Evolutionary conservation across 2,329 filamentous ascomycete species (phyloP).

Genomic region (Emydomyces testavorans): DNA sequence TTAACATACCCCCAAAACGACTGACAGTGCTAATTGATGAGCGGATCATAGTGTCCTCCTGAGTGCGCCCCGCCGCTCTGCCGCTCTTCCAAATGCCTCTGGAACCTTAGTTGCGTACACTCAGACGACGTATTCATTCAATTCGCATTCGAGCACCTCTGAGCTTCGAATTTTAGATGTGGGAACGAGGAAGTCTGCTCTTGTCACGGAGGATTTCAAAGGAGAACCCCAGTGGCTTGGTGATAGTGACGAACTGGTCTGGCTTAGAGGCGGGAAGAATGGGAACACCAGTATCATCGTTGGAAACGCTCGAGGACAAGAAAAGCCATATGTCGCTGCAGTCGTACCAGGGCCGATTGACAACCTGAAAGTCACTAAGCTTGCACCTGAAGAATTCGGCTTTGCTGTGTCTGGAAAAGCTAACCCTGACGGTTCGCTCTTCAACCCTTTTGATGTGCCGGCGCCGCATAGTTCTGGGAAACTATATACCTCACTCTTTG

Average conservation of each 20-base stretch:
- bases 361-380: slow-evolving; percentile 35
- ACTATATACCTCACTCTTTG: slow-evolving; percentile 42
- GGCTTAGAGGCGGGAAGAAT: slow-evolving; percentile 37
- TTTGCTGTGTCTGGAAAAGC: slow-evolving; percentile 40
- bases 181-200: slow-evolving; percentile 29
- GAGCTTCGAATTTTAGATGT: slow-evolving; percentile 39
- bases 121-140: slow-evolving; percentile 41
- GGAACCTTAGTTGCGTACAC: slow-evolving; percentile 40
- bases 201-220: slow-evolving; percentile 35
- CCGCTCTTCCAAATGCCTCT: slow-evolving; percentile 35
- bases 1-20: too few species aligned
- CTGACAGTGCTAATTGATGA: slow-evolving; percentile 1
- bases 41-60: slow-evolving; percentile 35
- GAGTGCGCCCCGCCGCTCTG: slow-evolving; percentile 37
- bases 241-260: slow-evolving; percentile 33
- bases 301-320: slow-evolving; percentile 31
- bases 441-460: slow-evolving; percentile 40
- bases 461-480: slow-evolving; percentile 37
- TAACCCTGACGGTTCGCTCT: slow-evolving; percentile 38
- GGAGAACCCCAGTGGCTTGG: slow-evolving; percentile 39
- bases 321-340: slow-evolving; percentile 33
- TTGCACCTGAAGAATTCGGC: slow-evolving; percentile 35
- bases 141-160: slow-evolving; percentile 37
- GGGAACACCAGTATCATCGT: slow-evolving; percentile 39
- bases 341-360: slow-evolving; percentile 37